Evolutionary conservation across 805 yeast species (phyloP).

Genomic region (Metschnikowia peoriensis): DNA sequence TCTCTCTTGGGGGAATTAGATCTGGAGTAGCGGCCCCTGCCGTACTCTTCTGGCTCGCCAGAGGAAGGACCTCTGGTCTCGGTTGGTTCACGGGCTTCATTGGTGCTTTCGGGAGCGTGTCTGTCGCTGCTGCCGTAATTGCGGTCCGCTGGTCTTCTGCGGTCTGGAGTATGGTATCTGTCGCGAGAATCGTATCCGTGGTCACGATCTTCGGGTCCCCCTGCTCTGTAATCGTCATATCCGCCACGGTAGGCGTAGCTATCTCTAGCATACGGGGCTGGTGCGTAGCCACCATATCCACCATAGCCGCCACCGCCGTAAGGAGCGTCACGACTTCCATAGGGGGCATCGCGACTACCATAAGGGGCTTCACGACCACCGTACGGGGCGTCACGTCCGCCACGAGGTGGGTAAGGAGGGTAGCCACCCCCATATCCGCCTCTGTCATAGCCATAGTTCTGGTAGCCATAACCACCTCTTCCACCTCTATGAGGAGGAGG

Average conservation of each 20-base stretch:
- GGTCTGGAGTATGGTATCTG: constrained; percentile 16
- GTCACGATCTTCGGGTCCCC: constrained; percentile 20
- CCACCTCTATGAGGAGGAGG: constrained; percentile 13
- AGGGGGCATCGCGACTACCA: constrained; percentile 12
- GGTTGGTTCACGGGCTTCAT: constrained; percentile 17
- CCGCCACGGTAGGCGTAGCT: constrained; percentile 20
- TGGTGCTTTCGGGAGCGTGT: constrained; percentile 13
- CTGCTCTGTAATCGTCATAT: constrained; percentile 20
- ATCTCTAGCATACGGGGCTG: constrained; percentile 13
- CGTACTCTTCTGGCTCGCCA: constrained; percentile 16
- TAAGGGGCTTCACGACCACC: constrained; percentile 21
- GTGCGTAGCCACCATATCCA: constrained; percentile 5
- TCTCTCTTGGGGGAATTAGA: constrained; percentile 35
- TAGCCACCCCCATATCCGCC: constrained; percentile 24
- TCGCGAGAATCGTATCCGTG: constrained; percentile 21
- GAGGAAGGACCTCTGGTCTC: constrained; percentile 5
- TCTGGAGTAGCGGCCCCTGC: constrained; percentile 28
- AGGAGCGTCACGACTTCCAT: constrained; percentile 21
- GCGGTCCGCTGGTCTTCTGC: constrained; percentile 13
- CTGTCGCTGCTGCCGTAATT: constrained; percentile 12
- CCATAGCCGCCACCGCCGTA: constrained; percentile 21
- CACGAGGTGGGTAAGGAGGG: constrained; percentile 13
- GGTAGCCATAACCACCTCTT: constrained; percentile 24
- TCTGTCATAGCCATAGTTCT: constrained; percentile 19
- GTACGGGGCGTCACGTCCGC: constrained; percentile 13